Percentiles rank a stretch among this genome's conserved stretches.
These are phyloP conservation scores for Mucor indicus DNA, from an alignment of 371 early-diverging fungal species.

Conservation along the genomic window DNA sequence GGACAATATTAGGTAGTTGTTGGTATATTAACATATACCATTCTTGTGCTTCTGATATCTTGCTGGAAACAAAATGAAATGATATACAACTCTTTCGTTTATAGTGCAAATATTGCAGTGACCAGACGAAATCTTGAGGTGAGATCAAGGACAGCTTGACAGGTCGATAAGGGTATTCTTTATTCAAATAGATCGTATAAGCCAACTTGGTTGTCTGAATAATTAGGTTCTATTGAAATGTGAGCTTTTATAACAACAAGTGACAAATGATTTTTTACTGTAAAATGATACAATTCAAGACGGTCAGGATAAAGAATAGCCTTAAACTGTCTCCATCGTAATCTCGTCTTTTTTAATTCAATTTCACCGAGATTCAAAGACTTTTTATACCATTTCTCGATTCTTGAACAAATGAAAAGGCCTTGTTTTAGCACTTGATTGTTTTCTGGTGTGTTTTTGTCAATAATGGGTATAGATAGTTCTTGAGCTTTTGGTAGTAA, in stretches of 20 bases:
- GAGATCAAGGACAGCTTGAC: conserved; percentile 12
- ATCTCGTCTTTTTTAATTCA: conserved; percentile 13
- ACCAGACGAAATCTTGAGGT: conserved; percentile 10
- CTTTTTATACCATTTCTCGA: conserved; percentile 15
- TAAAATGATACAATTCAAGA: conserved; percentile 19
- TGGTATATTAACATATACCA: conserved; percentile 44
- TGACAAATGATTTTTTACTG: conserved; percentile 8
- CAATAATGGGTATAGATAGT: neutral
- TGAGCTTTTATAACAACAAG: neutral
- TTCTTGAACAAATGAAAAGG: conserved; percentile 12
- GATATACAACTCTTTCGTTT: conserved; percentile 5
- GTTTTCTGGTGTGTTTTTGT: neutral
- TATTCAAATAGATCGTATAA: conserved; percentile 14
- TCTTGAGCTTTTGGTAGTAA: neutral
- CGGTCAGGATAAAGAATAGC: conserved; percentile 11
- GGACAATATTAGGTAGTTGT: conserved; percentile 14
- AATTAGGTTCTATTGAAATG: conserved; percentile 4
- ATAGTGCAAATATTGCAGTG: conserved; percentile 7
- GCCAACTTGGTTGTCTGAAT: conserved; percentile 11
- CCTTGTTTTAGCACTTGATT: conserved; percentile 9
- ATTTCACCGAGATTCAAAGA: conserved; percentile 4
- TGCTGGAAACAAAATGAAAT: conserved; percentile 14
- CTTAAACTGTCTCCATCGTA: conserved; percentile 20
- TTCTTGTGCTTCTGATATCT: conserved; percentile 16
- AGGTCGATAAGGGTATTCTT: conserved; percentile 3